Evolutionary conservation across 1,284 basidiomycete genomes (phyloP).

Genomic region (Veloboletus limbatus): DNA sequence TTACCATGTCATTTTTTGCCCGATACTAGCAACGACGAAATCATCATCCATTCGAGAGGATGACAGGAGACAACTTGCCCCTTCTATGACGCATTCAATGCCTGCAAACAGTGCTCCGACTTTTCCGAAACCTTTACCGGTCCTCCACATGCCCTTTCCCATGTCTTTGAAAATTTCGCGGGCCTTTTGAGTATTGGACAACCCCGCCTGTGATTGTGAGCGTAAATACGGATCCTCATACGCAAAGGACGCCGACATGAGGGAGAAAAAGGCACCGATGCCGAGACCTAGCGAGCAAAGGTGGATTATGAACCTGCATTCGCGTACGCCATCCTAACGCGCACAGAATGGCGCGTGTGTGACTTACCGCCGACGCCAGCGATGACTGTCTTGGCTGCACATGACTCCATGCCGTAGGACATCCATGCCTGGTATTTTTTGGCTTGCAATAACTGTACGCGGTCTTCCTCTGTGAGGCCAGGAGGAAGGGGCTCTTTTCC

Average conservation of each 20-base stretch:
- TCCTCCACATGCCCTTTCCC: constrained; percentile 89
- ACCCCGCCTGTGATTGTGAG: constrained; percentile 54
- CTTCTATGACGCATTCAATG: constrained; percentile 94
- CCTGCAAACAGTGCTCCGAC: constrained; percentile 93
- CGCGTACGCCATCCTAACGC: constrained; percentile 6
- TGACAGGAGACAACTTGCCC: constrained; percentile 56
- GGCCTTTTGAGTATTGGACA: constrained; percentile 75
- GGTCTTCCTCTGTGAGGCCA: constrained; percentile 80
- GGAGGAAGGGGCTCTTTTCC: constrained; percentile 80
- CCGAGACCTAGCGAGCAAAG: constrained; percentile 64
- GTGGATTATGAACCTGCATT: not conserved
- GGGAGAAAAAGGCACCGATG: constrained; percentile 92
- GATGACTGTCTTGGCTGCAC: constrained; percentile 76
- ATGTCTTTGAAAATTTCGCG: constrained; percentile 91
- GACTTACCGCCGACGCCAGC: constrained; percentile 76
- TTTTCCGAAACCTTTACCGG: constrained; percentile 92
- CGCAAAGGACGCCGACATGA: constrained; percentile 94
- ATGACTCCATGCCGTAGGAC: constrained; percentile 76
- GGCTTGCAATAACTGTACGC: constrained; percentile 62
- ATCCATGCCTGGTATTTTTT: constrained; percentile 76
- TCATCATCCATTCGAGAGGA: constrained; percentile 7
- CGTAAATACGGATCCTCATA: constrained; percentile 92
- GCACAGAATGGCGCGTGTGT: constrained; percentile 15
- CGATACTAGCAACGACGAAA: constrained; percentile 64
- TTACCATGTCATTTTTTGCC: constrained; percentile 92